Base-by-base conservation (phyloP, 305 asterid species). In the Ilex paraguariensis region DNA sequence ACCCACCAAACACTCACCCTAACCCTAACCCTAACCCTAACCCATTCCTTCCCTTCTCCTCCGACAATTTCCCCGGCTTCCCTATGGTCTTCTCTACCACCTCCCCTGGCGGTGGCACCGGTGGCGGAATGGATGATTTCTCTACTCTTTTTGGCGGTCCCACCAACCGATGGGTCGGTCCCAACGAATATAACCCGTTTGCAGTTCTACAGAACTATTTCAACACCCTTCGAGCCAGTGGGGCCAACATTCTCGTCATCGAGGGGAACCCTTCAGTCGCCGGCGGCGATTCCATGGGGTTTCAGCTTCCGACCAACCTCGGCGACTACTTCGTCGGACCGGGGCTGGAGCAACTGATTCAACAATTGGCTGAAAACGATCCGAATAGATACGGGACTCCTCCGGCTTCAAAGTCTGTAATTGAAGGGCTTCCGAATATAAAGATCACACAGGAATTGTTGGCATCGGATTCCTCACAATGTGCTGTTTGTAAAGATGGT, bases 301-400 rank as follows among this genome's bases (percentile, higher is more conserved):
- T 78, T 52, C 67, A 81, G 55, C 30, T 80, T 52, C 88, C 91
- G 0, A 57, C 78, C 49, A 83, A 77, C 74, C 61, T 87, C 0
- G 90, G 91, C 63, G 92, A 87, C 73, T 87, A 82, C 60, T 87
- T 82, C 17, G 45, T 80, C 0, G 95, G 95, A 0, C 87, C 95
- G n/a, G 92, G 95, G 8, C 73, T 84, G 60, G 95, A 87, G 56
- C 90, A 84, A 60, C 69, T 87, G 82, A 84, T 87, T 55, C 92
- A 87, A 60, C 95, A 87, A 45, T 79, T 87, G 3, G 85, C 87
- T 0, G 95, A 87, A 76, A 84, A 84, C 69, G 95, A 84, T 71
- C 95, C 91, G 3, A 82, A 84, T 57, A 69, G 91, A 10, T 81
- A 87, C 9, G 95, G 95, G 28, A 76, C 92, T 0, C 92, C 95